These are phyloP conservation scores for Harringtonia aguacate DNA, from an alignment of 2,329 filamentous ascomycete genomes.

Conservation along the genomic window DNA sequence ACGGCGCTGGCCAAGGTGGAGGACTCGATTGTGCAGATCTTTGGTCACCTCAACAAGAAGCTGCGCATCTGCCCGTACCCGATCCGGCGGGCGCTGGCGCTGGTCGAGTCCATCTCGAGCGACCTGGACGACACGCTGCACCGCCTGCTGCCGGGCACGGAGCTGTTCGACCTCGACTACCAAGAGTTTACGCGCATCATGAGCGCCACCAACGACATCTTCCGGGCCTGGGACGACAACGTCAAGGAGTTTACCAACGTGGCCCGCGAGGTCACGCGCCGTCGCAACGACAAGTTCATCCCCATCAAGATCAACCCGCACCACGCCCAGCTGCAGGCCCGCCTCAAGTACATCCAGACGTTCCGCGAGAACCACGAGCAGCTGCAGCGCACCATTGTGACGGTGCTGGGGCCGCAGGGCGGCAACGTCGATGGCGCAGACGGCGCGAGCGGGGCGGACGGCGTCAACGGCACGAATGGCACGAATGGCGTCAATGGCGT, in stretches of 20 bases:
- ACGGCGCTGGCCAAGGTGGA: conserved; percentile 81
- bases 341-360: conserved; percentile 84
- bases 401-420: conserved; percentile 57
- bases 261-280: conserved; percentile 84
- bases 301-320: conserved; percentile 90
- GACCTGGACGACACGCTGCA: conserved; percentile 85
- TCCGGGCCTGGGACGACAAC: conserved; percentile 88
- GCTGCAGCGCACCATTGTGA: conserved; percentile 89
- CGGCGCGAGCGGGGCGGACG: conserved; percentile 48
- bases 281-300: conserved; percentile 95
- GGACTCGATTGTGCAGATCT: conserved; percentile 82
- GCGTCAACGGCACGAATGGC: conserved; percentile 27
- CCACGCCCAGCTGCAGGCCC: conserved; percentile 80
- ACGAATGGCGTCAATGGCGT: conserved; percentile 51
- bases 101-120: conserved; percentile 94
- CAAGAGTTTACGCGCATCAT: conserved; percentile 81
- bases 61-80: conserved; percentile 93
- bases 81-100: conserved; percentile 75
- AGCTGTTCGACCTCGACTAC: conserved; percentile 87
- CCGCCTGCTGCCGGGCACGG: conserved; percentile 71
- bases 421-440: conserved; percentile 35
- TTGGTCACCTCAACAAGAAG: conserved; percentile 94
- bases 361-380: conserved; percentile 98
- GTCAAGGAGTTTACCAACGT: conserved; percentile 98
- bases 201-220: conserved; percentile 74